Base-by-base conservation (phyloP, 1,284 basidiomycete species). In the Ustilago trichophora region DNA sequence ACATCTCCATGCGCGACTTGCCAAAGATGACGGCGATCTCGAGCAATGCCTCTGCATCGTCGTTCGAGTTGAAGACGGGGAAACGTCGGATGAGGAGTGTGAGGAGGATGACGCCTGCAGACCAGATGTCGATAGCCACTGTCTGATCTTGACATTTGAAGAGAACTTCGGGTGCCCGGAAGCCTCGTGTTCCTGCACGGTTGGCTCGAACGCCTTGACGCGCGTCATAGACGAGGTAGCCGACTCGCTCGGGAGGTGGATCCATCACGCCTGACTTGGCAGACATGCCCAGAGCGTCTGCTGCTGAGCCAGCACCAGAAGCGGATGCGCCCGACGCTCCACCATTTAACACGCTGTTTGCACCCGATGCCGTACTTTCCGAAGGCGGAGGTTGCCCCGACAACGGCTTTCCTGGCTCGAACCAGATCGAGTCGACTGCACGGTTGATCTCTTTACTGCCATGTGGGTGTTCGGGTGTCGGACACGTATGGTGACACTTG, bases 141-240 rank as follows among this genome's bases (percentile, higher is more conserved):
- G 90, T 90, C 83, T 99, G 95, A 71, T 93, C 90, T 18, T 89
- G 89, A 74, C 95, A 99, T 82, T 98, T 99, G 42, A 98, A 83
- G 22, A 99, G 83, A 10, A 99, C 96, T 77, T 99, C 96, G 0
- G 95, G 95, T 0, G 95, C 94, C 53, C 95, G 88, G 82, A 99
- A 99, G 0, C 95, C 96, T 77, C 95, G 85, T 7, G 95, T 99
- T 1, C 95, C 95, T 0, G 95, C 96, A 50, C 95, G 88, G 79
- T 98, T 98, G 6, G 96, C 94, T 80, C 95, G 94, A 46, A 93
- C 91, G 41, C 87, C 85, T 1, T 93, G 92, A 69, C 83, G 65
- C 41, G 34, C 57, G 38, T 82, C 81, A 45, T 76, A 66, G 55
- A 73, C 66, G 25, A 74, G 59, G 56, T 77, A 78, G 15, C 75